Evolutionary conservation across 78 protist species (phyloP).

Genomic region (Mastigamoeba balamuthi): DNA sequence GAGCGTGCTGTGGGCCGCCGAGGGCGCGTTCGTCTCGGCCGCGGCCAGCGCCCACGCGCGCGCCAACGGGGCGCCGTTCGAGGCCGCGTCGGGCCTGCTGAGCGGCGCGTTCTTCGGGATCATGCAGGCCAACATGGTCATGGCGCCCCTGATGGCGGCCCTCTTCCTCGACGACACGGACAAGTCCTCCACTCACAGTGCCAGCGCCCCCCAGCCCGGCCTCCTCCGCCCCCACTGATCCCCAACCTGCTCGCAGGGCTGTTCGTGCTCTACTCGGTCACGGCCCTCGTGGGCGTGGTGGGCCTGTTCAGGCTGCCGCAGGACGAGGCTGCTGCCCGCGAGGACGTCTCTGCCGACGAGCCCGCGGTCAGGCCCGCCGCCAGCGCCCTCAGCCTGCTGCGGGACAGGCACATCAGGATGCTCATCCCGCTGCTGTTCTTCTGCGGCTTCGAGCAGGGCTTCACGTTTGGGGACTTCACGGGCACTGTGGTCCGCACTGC

Average conservation of each 20-base stretch:
- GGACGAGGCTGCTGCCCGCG: not conserved
- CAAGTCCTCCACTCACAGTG: no score
- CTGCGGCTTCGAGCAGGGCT: not conserved
- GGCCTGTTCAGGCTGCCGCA: not conserved
- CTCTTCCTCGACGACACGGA: no score
- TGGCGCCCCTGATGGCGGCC: not conserved
- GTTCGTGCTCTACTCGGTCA: not conserved
- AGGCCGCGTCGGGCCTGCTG: not conserved
- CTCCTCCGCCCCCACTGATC: no score
- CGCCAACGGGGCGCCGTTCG: not conserved
- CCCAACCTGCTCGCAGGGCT: no score
- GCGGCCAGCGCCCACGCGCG: not conserved
- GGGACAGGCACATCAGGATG: not conserved
- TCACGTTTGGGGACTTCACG: not conserved
- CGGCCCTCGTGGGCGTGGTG: not conserved
- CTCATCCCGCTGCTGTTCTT: not conserved
- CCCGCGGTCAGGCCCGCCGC: not conserved
- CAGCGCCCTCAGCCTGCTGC: not conserved
- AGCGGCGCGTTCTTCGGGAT: not conserved
- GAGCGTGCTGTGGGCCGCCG: not conserved
- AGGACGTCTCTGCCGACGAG: not conserved
- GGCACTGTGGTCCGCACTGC: not conserved
- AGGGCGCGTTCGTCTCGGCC: not conserved
- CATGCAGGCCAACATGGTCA: not conserved
- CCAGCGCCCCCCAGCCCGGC: no score